These are phyloP conservation scores for Russula compacta DNA, from an alignment of 768 basidiomycete species.

Conservation along the genomic window DNA sequence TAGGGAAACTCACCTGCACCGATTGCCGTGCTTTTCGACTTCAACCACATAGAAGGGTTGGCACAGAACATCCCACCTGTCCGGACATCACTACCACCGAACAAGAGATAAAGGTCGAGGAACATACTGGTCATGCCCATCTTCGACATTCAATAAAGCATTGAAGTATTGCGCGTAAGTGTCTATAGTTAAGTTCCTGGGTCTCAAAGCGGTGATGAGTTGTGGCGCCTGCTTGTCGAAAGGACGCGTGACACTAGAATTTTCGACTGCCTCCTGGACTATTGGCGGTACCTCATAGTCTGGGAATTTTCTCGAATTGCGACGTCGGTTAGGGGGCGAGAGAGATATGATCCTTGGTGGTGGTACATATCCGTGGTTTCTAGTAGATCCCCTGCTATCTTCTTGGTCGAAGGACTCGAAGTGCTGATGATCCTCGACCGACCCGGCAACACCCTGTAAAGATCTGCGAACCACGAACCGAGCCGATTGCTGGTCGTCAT, in stretches of 20 bases:
- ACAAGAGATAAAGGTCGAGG: constrained; percentile 8
- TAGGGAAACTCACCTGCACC: not conserved
- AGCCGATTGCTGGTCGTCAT: not conserved
- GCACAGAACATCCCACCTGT: not conserved
- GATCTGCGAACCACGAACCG: not conserved
- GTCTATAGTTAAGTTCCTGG: not conserved
- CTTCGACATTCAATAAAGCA: constrained; percentile 14
- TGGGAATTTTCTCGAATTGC: not conserved
- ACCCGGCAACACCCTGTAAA: constrained; percentile 6
- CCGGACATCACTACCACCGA: constrained; percentile 28
- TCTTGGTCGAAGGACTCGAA: constrained; percentile 4
- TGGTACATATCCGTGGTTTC: not conserved
- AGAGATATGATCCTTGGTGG: not conserved
- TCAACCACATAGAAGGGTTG: not conserved
- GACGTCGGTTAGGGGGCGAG: not conserved
- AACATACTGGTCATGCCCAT: constrained; percentile 42
- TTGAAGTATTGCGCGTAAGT: constrained; percentile 6
- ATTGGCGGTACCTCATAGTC: not conserved
- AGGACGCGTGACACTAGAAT: not conserved
- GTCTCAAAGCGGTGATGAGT: not conserved
- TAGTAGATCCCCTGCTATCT: not conserved
- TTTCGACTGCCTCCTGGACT: not conserved
- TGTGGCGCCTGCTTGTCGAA: not conserved
- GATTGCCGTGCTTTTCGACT: not conserved
- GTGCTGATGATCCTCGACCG: constrained; percentile 1